A percentile compares a stretch with the other conserved stretches of the same genome.
These are phyloP conservation scores for Colletotrichum sansevieriae DNA, from an alignment of 2,329 filamentous ascomycete species.

Conservation along the genomic window DNA sequence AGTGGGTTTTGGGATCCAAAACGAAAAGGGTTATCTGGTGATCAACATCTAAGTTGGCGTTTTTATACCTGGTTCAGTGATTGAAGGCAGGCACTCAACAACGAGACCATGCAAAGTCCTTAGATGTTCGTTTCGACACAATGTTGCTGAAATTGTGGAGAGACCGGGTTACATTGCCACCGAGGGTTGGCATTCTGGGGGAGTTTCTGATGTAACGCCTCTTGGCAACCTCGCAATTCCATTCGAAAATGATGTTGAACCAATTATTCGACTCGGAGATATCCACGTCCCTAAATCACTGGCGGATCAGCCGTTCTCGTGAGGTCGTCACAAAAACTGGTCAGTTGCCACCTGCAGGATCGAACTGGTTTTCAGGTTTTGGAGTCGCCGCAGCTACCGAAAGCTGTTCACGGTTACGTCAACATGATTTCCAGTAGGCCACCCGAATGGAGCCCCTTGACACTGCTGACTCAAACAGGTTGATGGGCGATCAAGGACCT, in stretches of 20 bases:
- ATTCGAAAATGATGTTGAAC: neutral
- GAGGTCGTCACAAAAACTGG: neutral
- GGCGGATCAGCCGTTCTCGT: conserved; percentile 1
- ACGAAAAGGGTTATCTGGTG: neutral
- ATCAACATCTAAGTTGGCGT: neutral
- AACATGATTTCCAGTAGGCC: neutral
- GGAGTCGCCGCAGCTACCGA: too few species aligned
- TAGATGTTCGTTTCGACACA: neutral
- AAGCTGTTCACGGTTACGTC: neutral
- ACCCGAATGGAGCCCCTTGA: too few species aligned
- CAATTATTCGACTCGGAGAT: neutral
- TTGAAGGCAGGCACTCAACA: neutral
- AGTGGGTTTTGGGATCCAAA: neutral
- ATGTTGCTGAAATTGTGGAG: neutral
- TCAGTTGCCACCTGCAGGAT: neutral
- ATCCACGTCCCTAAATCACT: neutral
- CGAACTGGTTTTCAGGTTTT: conserved; percentile 10
- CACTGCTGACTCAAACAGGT: too few species aligned
- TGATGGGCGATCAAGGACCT: too few species aligned
- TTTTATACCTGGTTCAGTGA: neutral
- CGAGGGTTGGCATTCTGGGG: neutral
- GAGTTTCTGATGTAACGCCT: neutral
- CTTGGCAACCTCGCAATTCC: conserved; percentile 11
- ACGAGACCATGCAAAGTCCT: too few species aligned
- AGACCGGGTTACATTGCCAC: neutral